Percentiles rank a stretch among this genome's conserved stretches.
phyloP scores from a whole-genome alignment of 1,284 basidiomycete species.

The Apiotrichum domesticum region DNA sequence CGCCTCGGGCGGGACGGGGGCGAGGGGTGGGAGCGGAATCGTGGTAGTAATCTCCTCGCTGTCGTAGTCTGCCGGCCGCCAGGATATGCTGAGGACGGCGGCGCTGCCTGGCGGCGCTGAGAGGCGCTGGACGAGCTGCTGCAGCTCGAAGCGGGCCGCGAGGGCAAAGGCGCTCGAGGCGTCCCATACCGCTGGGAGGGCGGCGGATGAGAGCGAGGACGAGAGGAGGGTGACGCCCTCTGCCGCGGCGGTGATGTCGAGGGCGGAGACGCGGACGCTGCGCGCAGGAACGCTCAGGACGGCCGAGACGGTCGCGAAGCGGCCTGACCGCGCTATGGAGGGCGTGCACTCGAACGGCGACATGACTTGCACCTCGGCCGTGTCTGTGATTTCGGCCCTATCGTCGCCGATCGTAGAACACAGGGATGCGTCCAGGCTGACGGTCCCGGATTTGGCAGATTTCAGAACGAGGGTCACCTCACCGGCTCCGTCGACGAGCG shows the following conservation, averaged over 20 bases:
- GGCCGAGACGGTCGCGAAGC: slow-evolving; percentile 1
- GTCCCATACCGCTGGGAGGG: slow-evolving; percentile 14
- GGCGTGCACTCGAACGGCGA: slow-evolving; percentile 25
- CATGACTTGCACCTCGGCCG: slow-evolving; percentile 28
- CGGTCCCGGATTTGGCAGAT: slow-evolving; percentile 13
- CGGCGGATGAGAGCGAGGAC: slow-evolving; percentile 6
- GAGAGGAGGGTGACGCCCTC: slow-evolving; percentile 14
- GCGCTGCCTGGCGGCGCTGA: not conserved
- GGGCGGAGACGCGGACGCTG: not conserved
- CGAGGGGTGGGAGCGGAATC: slow-evolving; percentile 25
- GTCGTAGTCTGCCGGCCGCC: slow-evolving; percentile 5
- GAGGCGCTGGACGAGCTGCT: not conserved
- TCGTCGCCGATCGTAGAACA: not conserved
- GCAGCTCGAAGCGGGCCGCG: slow-evolving; percentile 17
- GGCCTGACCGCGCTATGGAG: slow-evolving; percentile 1
- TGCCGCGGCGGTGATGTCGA: not conserved
- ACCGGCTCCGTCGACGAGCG: slow-evolving; percentile 9
- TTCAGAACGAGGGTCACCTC: slow-evolving; percentile 17
- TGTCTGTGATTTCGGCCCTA: slow-evolving; percentile 17
- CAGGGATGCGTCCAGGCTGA: slow-evolving; percentile 26
- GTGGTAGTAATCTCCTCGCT: not conserved
- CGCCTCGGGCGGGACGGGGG: slow-evolving; percentile 25
- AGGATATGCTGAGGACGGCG: slow-evolving; percentile 8
- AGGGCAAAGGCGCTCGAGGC: slow-evolving; percentile 16
- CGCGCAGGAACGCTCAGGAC: slow-evolving; percentile 5